Evolutionary conservation across 805 yeast species (phyloP).

Genomic region (Ogataea methylovora): DNA sequence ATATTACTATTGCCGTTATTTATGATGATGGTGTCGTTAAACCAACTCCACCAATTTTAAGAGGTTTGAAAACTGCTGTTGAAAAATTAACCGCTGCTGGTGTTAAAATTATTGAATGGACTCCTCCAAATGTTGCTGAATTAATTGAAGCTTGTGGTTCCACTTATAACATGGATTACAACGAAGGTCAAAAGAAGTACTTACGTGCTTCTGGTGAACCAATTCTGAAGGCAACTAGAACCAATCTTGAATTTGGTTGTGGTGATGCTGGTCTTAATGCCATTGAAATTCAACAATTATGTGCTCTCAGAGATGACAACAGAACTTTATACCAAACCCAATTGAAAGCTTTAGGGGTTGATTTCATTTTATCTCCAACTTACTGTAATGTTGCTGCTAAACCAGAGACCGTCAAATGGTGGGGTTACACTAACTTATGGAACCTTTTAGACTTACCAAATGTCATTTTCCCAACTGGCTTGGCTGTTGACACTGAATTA

Average conservation of each 20-base stretch:
- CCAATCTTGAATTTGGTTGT: conserved; percentile 44
- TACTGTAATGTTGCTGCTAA: conserved; percentile 61
- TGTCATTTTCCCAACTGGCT: conserved; percentile 50
- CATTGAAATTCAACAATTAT: conserved; percentile 40
- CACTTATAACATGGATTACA: conserved; percentile 58
- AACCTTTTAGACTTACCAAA: conserved; percentile 62
- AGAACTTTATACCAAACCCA: conserved; percentile 42
- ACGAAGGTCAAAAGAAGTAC: conserved; percentile 36
- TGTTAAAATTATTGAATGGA: conserved; percentile 43
- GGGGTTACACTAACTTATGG: conserved; percentile 71
- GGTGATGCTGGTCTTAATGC: conserved; percentile 41
- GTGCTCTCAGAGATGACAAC: conserved; percentile 41
- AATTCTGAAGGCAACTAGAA: conserved; percentile 43
- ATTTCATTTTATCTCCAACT: conserved; percentile 55
- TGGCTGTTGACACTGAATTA: conserved; percentile 32
- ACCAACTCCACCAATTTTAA: conserved; percentile 41
- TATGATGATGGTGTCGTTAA: conserved; percentile 40
- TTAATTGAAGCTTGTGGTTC: conserved; percentile 46
- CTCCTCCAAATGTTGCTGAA: conserved; percentile 43
- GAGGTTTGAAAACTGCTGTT: conserved; percentile 39
- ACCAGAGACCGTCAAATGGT: conserved; percentile 51
- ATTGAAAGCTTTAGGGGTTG: conserved; percentile 44
- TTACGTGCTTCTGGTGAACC: conserved; percentile 63
- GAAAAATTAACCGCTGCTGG: conserved; percentile 48
- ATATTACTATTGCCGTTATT: conserved; percentile 38